phyloP scores from a whole-genome alignment of 2,329 filamentous ascomycete genomes.

The Nigrospora oryzae region DNA sequence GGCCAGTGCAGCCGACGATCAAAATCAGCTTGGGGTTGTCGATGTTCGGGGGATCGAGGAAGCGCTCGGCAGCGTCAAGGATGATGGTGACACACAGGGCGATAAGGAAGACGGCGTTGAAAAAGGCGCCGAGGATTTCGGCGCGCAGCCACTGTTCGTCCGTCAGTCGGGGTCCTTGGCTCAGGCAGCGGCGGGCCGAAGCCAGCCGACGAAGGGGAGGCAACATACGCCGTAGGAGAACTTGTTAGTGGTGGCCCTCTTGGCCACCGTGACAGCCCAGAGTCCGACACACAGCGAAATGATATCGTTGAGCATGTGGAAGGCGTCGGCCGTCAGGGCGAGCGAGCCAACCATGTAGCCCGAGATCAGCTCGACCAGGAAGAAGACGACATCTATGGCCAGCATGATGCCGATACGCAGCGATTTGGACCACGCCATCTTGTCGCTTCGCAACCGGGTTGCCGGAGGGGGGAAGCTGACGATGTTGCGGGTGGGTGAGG shows the following conservation, averaged over 20 bases:
- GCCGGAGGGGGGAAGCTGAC: too few relatives aligned
- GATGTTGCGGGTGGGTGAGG: background rate
- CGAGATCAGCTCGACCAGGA: conserved; percentile 77
- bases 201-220: conserved; percentile 2
- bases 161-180: background rate
- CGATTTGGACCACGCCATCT: conserved; percentile 85
- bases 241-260: conserved; percentile 75
- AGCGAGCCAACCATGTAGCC: conserved; percentile 86
- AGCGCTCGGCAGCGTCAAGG: conserved; percentile 85
- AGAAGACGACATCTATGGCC: conserved; percentile 81
- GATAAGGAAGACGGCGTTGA: conserved; percentile 96
- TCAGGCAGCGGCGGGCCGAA: background rate
- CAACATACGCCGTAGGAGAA: conserved; percentile 79
- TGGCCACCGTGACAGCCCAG: conserved; percentile 89
- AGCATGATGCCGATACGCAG: conserved; percentile 90
- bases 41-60: conserved; percentile 86
- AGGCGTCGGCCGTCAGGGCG: conserved; percentile 90
- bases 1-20: conserved; percentile 77
- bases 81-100: conserved; percentile 94
- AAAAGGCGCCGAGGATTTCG: conserved; percentile 89
- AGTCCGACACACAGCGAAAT: conserved; percentile 86
- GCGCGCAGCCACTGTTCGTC: conserved; percentile 77
- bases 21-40: conserved; percentile 78
- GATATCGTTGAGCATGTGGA: conserved; percentile 99
- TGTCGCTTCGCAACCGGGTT: conserved; percentile 4